phyloP scores from a whole-genome alignment of 176 grass and related monocot genomes.

The Saccharum officinarum region DNA sequence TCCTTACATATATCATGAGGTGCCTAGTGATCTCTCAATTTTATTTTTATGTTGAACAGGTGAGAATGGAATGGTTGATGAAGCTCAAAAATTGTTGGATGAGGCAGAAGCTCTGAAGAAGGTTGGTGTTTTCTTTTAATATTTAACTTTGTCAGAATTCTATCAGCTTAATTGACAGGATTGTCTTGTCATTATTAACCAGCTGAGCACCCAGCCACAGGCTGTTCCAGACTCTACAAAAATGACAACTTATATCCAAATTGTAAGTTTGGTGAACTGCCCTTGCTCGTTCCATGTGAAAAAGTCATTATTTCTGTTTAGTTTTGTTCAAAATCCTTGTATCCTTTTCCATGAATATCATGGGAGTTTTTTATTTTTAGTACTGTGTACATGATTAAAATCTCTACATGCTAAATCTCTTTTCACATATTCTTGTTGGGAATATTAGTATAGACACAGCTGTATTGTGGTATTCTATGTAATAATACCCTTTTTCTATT shows the following conservation, averaged over 20 bases:
- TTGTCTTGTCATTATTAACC: conserved; percentile 29
- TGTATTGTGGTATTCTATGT: conserved; percentile 18
- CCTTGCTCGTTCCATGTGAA: not conserved
- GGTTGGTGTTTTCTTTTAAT: conserved; percentile 44
- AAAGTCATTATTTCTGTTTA: conserved; percentile 1
- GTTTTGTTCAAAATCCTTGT: not conserved
- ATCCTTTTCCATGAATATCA: not conserved
- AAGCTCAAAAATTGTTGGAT: conserved; percentile 93
- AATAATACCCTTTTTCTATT: conserved; percentile 21
- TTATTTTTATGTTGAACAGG: conserved; percentile 54
- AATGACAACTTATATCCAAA: conserved; percentile 75
- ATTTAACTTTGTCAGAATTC: conserved; percentile 34
- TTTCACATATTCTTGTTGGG: not conserved
- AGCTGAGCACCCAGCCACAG: conserved; percentile 67
- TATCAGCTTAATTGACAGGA: not conserved
- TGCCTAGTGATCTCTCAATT: conserved; percentile 25
- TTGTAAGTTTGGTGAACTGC: conserved; percentile 64
- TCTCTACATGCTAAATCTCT: not conserved
- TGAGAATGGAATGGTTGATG: conserved; percentile 88
- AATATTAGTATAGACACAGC: not conserved
- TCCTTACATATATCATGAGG: not conserved
- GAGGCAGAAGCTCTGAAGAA: conserved; percentile 97
- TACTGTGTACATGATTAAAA: not conserved
- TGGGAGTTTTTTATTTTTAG: not conserved
- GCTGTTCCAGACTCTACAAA: conserved; percentile 66